Conservation (phyloP, 192 early-diverging fungal species). For the Endogone sp. region DNA sequence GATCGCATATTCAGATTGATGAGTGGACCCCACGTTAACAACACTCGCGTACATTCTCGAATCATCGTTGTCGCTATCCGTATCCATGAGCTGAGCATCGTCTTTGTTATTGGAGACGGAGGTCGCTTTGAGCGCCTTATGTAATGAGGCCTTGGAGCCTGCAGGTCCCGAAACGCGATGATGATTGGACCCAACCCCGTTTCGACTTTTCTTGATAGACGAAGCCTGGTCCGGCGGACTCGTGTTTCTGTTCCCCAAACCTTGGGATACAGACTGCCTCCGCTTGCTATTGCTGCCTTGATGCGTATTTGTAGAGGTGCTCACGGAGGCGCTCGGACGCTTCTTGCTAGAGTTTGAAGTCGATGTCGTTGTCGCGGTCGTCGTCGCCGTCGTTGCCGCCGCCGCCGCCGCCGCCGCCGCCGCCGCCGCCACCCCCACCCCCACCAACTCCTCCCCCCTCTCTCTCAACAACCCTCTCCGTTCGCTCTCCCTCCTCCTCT, state of each 20-base stretch:
- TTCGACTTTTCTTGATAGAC: background rate
- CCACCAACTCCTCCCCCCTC: background rate
- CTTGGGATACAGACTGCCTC: background rate
- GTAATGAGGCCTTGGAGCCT: background rate
- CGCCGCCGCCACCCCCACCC: background rate
- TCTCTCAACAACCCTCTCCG: background rate
- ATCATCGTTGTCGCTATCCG: constrained; percentile 17
- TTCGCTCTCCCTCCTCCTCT: constrained; percentile 8
- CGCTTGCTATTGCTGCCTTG: background rate
- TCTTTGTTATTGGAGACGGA: background rate
- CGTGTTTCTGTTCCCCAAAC: background rate
- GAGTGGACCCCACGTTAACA: constrained; percentile 4
- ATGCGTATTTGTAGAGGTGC: background rate
- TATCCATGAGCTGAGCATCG: background rate
- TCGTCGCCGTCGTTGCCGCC: background rate
- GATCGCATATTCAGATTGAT: constrained; percentile 29
- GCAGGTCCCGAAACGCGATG: background rate
- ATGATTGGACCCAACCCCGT: background rate
- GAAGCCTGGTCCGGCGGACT: background rate
- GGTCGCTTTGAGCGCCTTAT: background rate
- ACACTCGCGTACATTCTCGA: background rate
- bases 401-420: background rate
- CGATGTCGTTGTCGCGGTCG: background rate
- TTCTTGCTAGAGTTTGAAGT: background rate
- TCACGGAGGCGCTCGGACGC: background rate